Evolutionary conservation across 768 basidiomycete species (phyloP), one percentile per base, ranked within the genome.

Genomic region (Hebeloma cylindrosporum): DNA sequence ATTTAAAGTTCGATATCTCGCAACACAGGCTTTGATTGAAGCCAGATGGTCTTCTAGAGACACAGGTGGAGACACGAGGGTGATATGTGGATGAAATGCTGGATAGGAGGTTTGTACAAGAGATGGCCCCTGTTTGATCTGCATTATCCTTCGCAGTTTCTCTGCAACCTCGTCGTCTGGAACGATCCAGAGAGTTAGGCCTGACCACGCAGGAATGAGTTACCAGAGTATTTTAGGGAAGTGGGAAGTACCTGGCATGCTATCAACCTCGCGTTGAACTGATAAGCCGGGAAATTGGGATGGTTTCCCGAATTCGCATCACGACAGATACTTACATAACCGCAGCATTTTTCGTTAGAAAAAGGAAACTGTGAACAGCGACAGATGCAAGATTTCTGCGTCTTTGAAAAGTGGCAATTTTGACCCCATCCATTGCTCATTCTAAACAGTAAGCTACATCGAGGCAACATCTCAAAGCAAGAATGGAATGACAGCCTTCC

Each of bases 401-500:
- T n/a, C n/a, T n/a, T n/a, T n/a, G n/a, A n/a, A n/a, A n/a, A n/a
- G n/a, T n/a, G n/a, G n/a, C n/a, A n/a, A n/a, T n/a, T n/a, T n/a
- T n/a, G n/a, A n/a, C n/a, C n/a, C n/a, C n/a, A n/a, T n/a, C n/a
- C n/a, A n/a, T n/a, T n/a, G n/a, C n/a, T n/a, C n/a, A n/a, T n/a
- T n/a, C n/a, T n/a, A n/a, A n/a, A n/a, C n/a, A n/a, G n/a, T n/a
- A n/a, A n/a, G n/a, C n/a, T n/a, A n/a, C n/a, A n/a, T n/a, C n/a
- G n/a, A n/a, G n/a, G n/a, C n/a, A n/a, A n/a, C n/a, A n/a, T n/a
- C n/a, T n/a, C n/a, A 92, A 36, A 90, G 64, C 37, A 94, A 2
- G 53, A 82, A 84, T 0, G 95, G 94, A n/a, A 98, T 68, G 22
- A 93, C 80, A 3, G 76, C 80, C 59, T 78, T 88, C 52, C 93